These are phyloP conservation scores for Barbarea vulgaris DNA, from an alignment of 345 rosid genomes.

Conservation along the genomic window DNA sequence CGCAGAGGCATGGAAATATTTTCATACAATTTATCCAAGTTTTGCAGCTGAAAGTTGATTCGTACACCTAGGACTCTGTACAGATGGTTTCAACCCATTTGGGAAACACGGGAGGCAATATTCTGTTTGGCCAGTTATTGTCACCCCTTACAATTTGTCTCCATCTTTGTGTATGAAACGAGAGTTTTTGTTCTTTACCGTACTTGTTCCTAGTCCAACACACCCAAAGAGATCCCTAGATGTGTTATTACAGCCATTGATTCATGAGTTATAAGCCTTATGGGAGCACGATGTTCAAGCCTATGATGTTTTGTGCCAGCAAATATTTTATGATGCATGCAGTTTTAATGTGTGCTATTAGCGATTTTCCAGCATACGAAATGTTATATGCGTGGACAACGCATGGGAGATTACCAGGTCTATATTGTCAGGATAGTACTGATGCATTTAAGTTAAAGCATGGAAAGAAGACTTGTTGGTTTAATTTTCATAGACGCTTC, in stretches of 20 bases:
- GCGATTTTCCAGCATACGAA: background rate
- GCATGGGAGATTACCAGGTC: background rate
- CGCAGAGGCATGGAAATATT: background rate
- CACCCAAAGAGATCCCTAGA: background rate
- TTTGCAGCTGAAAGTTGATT: background rate
- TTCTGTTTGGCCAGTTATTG: background rate
- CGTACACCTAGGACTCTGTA: background rate
- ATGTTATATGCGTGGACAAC: background rate
- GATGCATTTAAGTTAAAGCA: background rate
- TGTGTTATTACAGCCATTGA: background rate
- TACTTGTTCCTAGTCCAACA: background rate
- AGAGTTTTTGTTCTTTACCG: background rate
- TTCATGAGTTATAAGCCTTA: background rate
- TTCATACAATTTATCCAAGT: too few species aligned
- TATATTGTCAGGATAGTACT: background rate
- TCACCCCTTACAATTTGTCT: background rate
- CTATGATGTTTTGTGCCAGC: background rate
- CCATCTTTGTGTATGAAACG: background rate
- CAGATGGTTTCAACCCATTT: background rate
- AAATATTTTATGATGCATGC: background rate
- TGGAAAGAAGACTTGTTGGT: background rate
- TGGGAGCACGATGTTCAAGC: background rate
- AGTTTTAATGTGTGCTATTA: background rate
- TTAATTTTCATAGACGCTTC: too few species aligned
- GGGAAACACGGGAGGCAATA: background rate